phyloP scores from a whole-genome alignment of 371 early-diverging fungal genomes.

The Blakeslea trispora region DNA sequence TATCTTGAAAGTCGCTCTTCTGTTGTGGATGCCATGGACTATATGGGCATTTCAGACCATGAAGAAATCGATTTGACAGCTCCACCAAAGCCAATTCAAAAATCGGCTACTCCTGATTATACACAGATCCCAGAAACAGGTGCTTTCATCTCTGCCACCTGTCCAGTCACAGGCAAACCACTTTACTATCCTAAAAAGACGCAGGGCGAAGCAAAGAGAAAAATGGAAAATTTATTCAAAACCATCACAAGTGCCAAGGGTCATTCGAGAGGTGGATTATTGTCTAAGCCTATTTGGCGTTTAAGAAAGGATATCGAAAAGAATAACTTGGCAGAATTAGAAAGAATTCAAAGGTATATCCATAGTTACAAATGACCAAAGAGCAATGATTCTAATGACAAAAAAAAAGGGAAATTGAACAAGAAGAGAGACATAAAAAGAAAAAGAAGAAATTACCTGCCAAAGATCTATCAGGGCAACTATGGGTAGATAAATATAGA shows the following conservation, averaged over 20 bases:
- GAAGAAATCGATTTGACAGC: slow-evolving; percentile 1
- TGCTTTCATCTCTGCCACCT: slow-evolving; percentile 25
- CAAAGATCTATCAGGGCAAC: slow-evolving; percentile 17
- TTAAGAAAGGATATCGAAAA: slow-evolving; percentile 28
- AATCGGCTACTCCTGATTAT: slow-evolving; percentile 13
- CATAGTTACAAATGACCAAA: too few species aligned
- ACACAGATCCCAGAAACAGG: slow-evolving; percentile 22
- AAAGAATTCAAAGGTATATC: slow-evolving; percentile 25
- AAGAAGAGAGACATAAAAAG: slow-evolving; percentile 21
- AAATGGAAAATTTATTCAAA: slow-evolving; percentile 8
- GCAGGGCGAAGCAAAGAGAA: slow-evolving; percentile 11
- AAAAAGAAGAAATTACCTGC: slow-evolving; percentile 29
- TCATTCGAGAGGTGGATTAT: slow-evolving; percentile 5
- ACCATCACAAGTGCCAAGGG: slow-evolving; percentile 12
- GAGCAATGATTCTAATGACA: too few species aligned
- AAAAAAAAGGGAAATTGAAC: slow-evolving; percentile 44
- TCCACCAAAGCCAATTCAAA: neutral
- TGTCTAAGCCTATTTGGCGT: slow-evolving; percentile 37
- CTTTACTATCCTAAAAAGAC: slow-evolving; percentile 52
- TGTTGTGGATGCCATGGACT: slow-evolving; percentile 5
- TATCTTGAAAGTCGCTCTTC: neutral
- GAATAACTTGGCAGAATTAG: slow-evolving; percentile 12
- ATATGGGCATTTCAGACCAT: slow-evolving; percentile 16
- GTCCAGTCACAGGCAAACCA: slow-evolving; percentile 41
- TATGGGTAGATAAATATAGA: slow-evolving; percentile 94